Evolutionary conservation across 441 rosid species (phyloP).

Genomic region (Croton laevigatus): DNA sequence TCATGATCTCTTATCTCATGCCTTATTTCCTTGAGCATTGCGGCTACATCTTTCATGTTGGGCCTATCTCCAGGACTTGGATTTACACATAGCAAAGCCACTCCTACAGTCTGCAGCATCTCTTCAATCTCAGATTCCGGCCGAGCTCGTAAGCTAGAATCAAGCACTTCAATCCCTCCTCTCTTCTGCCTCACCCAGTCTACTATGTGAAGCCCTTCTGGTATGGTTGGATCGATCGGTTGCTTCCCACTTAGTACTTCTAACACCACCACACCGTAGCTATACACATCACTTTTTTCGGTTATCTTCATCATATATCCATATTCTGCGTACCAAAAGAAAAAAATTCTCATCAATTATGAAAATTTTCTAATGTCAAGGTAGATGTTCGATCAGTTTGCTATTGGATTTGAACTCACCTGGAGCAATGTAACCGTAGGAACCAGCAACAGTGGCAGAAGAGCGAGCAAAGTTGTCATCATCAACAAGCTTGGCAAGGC

Average conservation of each 20-base stretch:
- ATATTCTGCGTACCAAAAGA: constrained; percentile 47
- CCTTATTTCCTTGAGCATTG: constrained; percentile 84
- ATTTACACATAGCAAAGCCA: constrained; percentile 73
- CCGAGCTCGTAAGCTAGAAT: constrained; percentile 45
- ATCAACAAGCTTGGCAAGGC: constrained; percentile 93
- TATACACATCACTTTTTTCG: constrained; percentile 92
- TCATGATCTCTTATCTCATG: constrained; percentile 63
- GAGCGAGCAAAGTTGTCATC: constrained; percentile 81
- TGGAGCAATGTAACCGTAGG: constrained; percentile 96
- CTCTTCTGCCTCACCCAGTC: constrained; percentile 81
- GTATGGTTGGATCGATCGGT: constrained; percentile 92
- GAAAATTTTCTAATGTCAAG: not conserved
- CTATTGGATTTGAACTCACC: constrained; percentile 40
- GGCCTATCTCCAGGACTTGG: constrained; percentile 81
- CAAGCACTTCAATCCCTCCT: constrained; percentile 63
- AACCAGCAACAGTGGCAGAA: constrained; percentile 90
- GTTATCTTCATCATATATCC: constrained; percentile 96
- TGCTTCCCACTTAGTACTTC: constrained; percentile 93
- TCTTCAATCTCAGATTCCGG: constrained; percentile 67
- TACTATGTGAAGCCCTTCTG: constrained; percentile 78
- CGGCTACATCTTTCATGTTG: constrained; percentile 90
- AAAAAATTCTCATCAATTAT: not conserved
- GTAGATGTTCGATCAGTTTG: not conserved
- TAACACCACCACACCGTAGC: constrained; percentile 84
- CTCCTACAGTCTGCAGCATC: constrained; percentile 80